Conservation (phyloP, 164 flowering plant species). For the Umbilicus rupestris region DNA sequence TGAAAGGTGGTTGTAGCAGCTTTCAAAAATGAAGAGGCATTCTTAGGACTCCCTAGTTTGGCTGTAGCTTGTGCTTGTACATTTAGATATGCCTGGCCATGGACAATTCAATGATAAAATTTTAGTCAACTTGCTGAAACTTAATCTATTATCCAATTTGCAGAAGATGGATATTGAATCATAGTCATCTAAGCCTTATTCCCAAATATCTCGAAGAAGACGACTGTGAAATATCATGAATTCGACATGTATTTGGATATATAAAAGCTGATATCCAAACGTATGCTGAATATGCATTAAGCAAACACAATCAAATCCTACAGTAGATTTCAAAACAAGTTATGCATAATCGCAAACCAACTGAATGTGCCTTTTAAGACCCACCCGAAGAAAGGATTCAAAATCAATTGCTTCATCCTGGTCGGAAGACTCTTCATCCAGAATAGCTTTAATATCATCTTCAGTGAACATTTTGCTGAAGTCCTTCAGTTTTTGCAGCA, state of each 20-base stretch:
- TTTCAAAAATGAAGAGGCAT: slow-evolving; percentile 24
- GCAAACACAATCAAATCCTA: not conserved
- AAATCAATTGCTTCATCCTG: slow-evolving; percentile 41
- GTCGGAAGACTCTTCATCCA: slow-evolving; percentile 25
- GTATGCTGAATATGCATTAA: not conserved
- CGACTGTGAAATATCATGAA: not conserved
- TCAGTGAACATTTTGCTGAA: slow-evolving; percentile 29
- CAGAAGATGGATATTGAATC: not conserved
- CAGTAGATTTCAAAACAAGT: not conserved
- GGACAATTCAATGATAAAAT: not conserved
- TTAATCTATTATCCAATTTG: not conserved
- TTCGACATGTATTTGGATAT: not conserved
- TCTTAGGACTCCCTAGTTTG: slow-evolving; percentile 26
- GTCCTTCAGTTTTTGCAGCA: slow-evolving; percentile 33
- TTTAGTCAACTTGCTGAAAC: not conserved
- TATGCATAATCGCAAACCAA: not conserved
- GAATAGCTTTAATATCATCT: slow-evolving; percentile 31
- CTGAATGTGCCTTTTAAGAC: slow-evolving; percentile 6
- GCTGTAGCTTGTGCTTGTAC: slow-evolving; percentile 21
- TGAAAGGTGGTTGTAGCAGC: slow-evolving; percentile 30
- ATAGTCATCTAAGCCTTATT: not conserved
- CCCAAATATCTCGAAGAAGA: not conserved
- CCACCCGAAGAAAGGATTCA: slow-evolving; percentile 53
- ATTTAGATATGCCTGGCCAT: slow-evolving; percentile 24
- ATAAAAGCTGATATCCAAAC: not conserved